Conservation (phyloP, 2,329 filamentous ascomycete genomes). For the Atkinsonella texensis region DNA sequence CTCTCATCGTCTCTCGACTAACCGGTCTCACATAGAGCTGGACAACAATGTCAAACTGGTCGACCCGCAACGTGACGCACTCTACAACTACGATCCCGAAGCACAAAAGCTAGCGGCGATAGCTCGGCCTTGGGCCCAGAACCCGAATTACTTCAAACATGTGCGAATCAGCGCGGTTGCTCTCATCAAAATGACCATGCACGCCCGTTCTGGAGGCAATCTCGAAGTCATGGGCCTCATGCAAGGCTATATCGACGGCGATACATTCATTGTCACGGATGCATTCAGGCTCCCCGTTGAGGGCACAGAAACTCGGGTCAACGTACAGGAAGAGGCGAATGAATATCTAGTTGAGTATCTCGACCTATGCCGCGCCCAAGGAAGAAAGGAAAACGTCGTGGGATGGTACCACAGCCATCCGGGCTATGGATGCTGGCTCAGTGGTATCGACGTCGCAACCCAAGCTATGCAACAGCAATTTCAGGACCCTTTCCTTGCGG, state of each 20-base stretch:
- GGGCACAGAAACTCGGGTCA: slow-evolving; percentile 95
- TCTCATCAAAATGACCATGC: slow-evolving; percentile 98
- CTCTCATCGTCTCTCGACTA: not conserved
- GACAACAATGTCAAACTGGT: slow-evolving; percentile 77
- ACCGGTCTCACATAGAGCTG: slow-evolving; percentile 50
- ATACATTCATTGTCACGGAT: slow-evolving; percentile 85
- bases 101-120: slow-evolving; percentile 55
- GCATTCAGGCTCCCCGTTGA: slow-evolving; percentile 90
- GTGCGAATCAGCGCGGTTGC: slow-evolving; percentile 90
- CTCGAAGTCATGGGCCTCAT: slow-evolving; percentile 97
- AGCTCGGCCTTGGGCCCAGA: slow-evolving; percentile 60
- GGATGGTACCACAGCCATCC: slow-evolving; percentile 99
- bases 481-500: slow-evolving; percentile 83
- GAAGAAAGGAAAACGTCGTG: slow-evolving; percentile 75
- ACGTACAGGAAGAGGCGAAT: slow-evolving; percentile 89
- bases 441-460: slow-evolving; percentile 87
- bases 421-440: slow-evolving; percentile 96
- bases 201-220: slow-evolving; percentile 84
- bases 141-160: slow-evolving; percentile 82
- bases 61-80: slow-evolving; percentile 76
- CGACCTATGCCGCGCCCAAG: slow-evolving; percentile 62
- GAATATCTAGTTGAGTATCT: slow-evolving; percentile 93
- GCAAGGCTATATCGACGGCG: slow-evolving; percentile 82
- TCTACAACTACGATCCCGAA: slow-evolving; percentile 69
- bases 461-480: slow-evolving; percentile 76